Evolutionary conservation across 139 green algal species (phyloP).

Genomic region (Chlorella sp.): DNA sequence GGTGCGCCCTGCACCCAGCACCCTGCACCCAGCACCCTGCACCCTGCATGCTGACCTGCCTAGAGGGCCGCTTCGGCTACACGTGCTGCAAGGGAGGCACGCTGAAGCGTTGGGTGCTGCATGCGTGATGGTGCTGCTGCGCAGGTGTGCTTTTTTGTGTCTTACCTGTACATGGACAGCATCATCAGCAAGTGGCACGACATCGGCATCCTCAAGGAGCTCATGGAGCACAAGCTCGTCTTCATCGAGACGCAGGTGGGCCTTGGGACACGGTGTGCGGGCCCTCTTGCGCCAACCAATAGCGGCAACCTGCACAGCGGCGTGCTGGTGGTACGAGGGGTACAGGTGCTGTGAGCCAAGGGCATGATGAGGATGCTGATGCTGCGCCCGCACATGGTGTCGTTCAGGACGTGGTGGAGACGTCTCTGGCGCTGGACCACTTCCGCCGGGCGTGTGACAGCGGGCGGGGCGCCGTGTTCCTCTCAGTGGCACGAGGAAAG

Average conservation of each 20-base stretch:
- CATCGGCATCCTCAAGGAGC: conserved; percentile 87
- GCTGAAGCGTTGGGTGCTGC: background rate
- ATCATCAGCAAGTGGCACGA: conserved; percentile 93
- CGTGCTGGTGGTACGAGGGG: too few relatives aligned
- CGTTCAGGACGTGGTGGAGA: conserved; percentile 98
- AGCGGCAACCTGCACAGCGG: too few relatives aligned
- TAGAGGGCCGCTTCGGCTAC: too few relatives aligned
- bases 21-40: too few relatives aligned
- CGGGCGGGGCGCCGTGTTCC: conserved; percentile 92
- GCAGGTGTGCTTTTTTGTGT: conserved; percentile 91
- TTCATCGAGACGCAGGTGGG: conserved; percentile 95
- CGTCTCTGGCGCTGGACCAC: conserved; percentile 96
- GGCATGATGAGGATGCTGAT: too few relatives aligned
- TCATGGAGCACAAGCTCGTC: conserved; percentile 94
- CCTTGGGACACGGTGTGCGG: too few relatives aligned
- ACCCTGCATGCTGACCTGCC: too few relatives aligned
- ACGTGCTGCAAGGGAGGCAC: too few relatives aligned
- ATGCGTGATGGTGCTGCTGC: background rate
- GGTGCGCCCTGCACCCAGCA: background rate
- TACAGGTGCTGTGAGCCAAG: too few relatives aligned
- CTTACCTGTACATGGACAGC: conserved; percentile 97
- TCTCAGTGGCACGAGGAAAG: conserved; percentile 83
- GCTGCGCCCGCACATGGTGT: too few relatives aligned
- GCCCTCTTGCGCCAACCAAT: too few relatives aligned
- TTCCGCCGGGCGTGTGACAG: conserved; percentile 95